Percentiles rank a stretch among this genome's conserved stretches.
Evolutionary conservation across 2,329 filamentous ascomycete species (phyloP).

Genomic region (Zymoseptoria brevis): DNA sequence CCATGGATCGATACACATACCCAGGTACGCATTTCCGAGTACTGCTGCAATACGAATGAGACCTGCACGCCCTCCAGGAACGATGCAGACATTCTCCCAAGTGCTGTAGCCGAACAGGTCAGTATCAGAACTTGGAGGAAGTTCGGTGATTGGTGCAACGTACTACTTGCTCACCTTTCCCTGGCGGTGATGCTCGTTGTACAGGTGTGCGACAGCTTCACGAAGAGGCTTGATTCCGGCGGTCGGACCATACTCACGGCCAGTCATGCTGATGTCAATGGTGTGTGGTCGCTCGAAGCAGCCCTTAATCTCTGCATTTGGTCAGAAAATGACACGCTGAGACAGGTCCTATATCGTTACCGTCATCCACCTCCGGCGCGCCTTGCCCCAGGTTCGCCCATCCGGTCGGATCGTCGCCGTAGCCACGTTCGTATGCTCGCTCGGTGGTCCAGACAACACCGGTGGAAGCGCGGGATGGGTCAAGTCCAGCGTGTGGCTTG

Average conservation of each 20-base stretch:
- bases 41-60: slow-evolving; percentile 93
- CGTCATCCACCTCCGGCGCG: slow-evolving; percentile 78
- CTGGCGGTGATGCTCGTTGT: slow-evolving; percentile 86
- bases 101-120: slow-evolving; percentile 37
- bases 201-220: slow-evolving; percentile 81
- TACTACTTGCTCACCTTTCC: slow-evolving; percentile 65
- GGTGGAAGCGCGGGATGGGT: slow-evolving; percentile 78
- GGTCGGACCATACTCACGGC: slow-evolving; percentile 83
- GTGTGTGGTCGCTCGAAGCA: slow-evolving; percentile 74
- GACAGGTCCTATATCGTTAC: slow-evolving; percentile 55
- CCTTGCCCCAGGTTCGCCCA: slow-evolving; percentile 96
- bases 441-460: slow-evolving; percentile 92
- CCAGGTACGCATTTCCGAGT: slow-evolving; percentile 72
- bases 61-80: slow-evolving; percentile 84
- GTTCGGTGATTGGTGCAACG: background rate
- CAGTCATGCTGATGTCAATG: slow-evolving; percentile 69
- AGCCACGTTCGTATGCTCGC: slow-evolving; percentile 82
- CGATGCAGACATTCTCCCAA: slow-evolving; percentile 96
- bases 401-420: slow-evolving; percentile 64
- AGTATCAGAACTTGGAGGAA: background rate
- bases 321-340: slow-evolving; percentile 37
- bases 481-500: slow-evolving; percentile 81
- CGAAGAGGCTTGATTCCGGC: slow-evolving; percentile 87
- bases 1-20: slow-evolving; percentile 56
- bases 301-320: slow-evolving; percentile 62